Conservation (phyloP, 2,329 filamentous ascomycete genomes). For the Paecilomyces niveus region DNA sequence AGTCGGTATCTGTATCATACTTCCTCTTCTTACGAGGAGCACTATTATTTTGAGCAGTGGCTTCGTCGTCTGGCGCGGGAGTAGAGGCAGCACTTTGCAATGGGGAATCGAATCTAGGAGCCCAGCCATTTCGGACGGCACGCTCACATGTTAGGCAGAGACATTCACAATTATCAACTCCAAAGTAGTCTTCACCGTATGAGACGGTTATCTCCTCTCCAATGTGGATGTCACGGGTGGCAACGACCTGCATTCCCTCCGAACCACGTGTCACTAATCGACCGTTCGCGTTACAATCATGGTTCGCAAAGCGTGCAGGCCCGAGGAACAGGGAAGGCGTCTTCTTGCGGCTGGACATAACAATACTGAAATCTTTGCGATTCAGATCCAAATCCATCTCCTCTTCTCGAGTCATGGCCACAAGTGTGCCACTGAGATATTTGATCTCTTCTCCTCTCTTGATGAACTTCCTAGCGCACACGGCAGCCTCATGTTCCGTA, state of each 20-base stretch:
- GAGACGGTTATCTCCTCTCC: constrained; percentile 96
- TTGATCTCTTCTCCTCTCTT: constrained; percentile 79
- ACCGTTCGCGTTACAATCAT: constrained; percentile 92
- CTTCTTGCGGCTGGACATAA: constrained; percentile 88
- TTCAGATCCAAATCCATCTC: constrained; percentile 72
- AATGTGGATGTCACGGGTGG: constrained; percentile 69
- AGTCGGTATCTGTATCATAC: constrained; percentile 17
- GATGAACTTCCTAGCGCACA: constrained; percentile 74
- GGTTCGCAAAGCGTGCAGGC: constrained; percentile 91
- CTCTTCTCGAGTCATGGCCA: constrained; percentile 86
- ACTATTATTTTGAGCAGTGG: constrained; percentile 8
- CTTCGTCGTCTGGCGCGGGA: constrained; percentile 21
- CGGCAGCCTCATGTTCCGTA: constrained; percentile 76
- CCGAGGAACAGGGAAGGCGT: constrained; percentile 88
- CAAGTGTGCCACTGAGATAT: constrained; percentile 84
- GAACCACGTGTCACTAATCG: constrained; percentile 74
- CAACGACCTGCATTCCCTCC: constrained; percentile 85
- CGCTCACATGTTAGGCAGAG: constrained; percentile 82
- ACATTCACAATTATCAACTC: constrained; percentile 89
- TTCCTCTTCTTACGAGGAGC: constrained; percentile 22
- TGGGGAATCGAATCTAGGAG: constrained; percentile 37
- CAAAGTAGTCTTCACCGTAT: constrained; percentile 95
- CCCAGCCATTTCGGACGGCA: constrained; percentile 74
- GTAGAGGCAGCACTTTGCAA: constrained; percentile 26
- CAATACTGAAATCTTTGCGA: constrained; percentile 93